phyloP scores from a whole-genome alignment of 2,329 filamentous ascomycete species.

The Xylariales sp. region DNA sequence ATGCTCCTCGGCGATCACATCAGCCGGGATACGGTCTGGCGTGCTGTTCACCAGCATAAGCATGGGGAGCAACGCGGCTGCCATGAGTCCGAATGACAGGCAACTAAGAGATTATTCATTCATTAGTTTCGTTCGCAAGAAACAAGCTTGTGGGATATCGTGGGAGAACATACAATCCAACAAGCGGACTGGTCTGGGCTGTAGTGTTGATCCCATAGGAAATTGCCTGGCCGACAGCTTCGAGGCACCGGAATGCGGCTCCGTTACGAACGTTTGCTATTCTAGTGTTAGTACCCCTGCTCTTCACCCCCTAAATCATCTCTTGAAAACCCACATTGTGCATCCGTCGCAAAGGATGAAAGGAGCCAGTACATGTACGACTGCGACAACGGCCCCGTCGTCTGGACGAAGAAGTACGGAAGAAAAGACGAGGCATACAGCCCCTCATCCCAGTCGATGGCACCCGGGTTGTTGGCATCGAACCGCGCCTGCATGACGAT shows the following conservation, averaged over 20 bases:
- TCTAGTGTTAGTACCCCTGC: conserved; percentile 2
- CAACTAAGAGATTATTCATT: conserved; percentile 21
- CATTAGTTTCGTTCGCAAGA: not conserved
- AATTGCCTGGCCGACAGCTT: conserved; percentile 35
- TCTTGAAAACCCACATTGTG: conserved; percentile 25
- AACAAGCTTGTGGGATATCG: too few relatives aligned
- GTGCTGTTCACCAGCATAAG: conserved; percentile 33
- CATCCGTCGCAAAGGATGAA: conserved; percentile 37
- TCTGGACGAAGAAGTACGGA: conserved; percentile 44
- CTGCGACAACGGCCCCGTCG: conserved; percentile 35
- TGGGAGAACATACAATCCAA: conserved; percentile 31
- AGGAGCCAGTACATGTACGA: conserved; percentile 41
- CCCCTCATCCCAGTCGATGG: conserved; percentile 41
- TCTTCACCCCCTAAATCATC: not conserved
- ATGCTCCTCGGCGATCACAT: conserved; percentile 31
- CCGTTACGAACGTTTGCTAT: conserved; percentile 37
- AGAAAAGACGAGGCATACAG: conserved; percentile 38
- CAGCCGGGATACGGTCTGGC: conserved; percentile 34
- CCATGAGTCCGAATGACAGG: conserved; percentile 34
- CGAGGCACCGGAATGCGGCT: conserved; percentile 33
- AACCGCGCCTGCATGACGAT: conserved; percentile 42
- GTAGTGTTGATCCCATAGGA: conserved; percentile 38
- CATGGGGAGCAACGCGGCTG: conserved; percentile 30
- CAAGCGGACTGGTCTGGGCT: conserved; percentile 29
- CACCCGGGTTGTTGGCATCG: conserved; percentile 31